Evolutionary conservation across 73 alveolate genomes (phyloP).

Genomic region (Tetrahymena borealis): DNA sequence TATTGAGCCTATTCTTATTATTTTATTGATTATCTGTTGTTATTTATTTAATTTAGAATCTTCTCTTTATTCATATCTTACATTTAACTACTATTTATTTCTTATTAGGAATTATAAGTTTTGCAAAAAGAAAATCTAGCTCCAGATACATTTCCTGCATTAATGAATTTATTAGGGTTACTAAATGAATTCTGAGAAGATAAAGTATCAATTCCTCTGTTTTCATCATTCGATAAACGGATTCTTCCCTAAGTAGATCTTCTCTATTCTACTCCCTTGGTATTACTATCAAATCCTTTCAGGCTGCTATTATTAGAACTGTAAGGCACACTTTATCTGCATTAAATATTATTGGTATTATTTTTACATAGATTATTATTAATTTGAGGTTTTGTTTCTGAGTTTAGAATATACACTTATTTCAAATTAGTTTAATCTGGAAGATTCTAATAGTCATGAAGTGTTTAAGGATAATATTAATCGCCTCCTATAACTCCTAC

Average conservation of each 20-base stretch:
- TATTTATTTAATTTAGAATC: background rate
- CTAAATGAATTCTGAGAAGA: background rate
- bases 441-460: too few relatives aligned
- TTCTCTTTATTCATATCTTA: background rate
- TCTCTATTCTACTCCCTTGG: background rate
- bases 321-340: too few relatives aligned
- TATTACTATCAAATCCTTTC: too few relatives aligned
- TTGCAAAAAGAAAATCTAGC: background rate
- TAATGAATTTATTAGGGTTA: background rate
- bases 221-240: background rate
- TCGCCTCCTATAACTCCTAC: background rate
- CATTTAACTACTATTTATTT: background rate
- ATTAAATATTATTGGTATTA: too few relatives aligned
- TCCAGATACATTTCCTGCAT: background rate
- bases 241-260: background rate
- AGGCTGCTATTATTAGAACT: too few relatives aligned
- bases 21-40: background rate
- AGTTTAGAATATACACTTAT: too few relatives aligned
- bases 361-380: too few relatives aligned
- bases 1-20: background rate
- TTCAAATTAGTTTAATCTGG: too few relatives aligned
- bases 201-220: background rate
- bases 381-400: too few relatives aligned
- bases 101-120: background rate
- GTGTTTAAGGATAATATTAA: too few relatives aligned